Evolutionary conservation across 148 eudicot genomes (phyloP).

Genomic region (Rhododendron henanense): DNA sequence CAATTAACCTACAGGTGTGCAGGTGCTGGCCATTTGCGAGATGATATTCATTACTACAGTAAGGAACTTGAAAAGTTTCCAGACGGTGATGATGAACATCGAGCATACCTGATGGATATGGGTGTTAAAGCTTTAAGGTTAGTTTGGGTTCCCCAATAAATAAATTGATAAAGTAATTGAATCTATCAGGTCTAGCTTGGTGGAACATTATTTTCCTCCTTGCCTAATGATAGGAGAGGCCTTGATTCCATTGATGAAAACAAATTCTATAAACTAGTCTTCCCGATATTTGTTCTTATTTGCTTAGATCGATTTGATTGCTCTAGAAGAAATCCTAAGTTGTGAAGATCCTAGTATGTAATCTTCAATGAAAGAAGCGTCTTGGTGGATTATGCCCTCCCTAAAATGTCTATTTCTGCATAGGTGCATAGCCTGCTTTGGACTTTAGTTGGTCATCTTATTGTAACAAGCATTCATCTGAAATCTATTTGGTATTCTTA

Average conservation of each 20-base stretch:
- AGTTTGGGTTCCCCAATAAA: slow-evolving; percentile 16
- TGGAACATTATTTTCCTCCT: slow-evolving; percentile 1
- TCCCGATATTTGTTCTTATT: neutral
- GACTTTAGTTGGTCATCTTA: slow-evolving; percentile 3
- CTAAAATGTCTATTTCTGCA: neutral
- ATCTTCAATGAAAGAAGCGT: neutral
- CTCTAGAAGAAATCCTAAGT: neutral
- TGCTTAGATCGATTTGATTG: neutral
- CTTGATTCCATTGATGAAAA: neutral
- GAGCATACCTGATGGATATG: slow-evolving; percentile 74
- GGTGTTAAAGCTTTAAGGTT: slow-evolving; percentile 91
- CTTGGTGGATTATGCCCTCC: neutral
- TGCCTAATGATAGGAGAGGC: neutral
- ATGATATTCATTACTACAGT: slow-evolving; percentile 60
- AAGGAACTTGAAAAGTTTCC: slow-evolving; percentile 57
- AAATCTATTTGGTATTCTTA: neutral
- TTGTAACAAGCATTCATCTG: neutral
- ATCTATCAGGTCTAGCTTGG: neutral
- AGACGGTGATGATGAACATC: slow-evolving; percentile 58
- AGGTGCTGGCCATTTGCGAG: slow-evolving; percentile 90
- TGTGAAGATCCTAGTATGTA: neutral
- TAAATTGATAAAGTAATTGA: neutral
- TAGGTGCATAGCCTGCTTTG: neutral
- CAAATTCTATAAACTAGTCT: neutral
- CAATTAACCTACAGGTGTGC: slow-evolving; percentile 57